Evolutionary conservation across 257 asterid species (phyloP), one percentile per base, ranked within the genome.

Genomic region (Haberlea rhodopensis): DNA sequence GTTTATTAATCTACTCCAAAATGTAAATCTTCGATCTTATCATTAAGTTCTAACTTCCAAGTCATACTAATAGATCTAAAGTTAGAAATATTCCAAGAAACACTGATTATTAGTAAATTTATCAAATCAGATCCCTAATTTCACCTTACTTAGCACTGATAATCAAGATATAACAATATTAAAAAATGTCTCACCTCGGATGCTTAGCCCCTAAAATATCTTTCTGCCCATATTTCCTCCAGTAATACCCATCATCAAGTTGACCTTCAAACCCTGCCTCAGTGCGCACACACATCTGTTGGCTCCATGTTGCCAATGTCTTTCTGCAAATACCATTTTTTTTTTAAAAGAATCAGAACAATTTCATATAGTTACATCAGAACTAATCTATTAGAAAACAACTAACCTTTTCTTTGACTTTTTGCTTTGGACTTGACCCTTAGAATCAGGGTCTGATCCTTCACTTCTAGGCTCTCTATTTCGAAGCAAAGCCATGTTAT

Each of bases 141-240:
- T 34, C n/a, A 61, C 16, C 43, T 34, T 34, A 10, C 43, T 10
- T 1, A 34, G 43, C 3, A 5, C n/a, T 6, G n/a, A 9, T 16
- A 5, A 57, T 58, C 27, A 23, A 56, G 46, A 52, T 0, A 24
- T 31, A 7, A 20, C 31, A 45, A 21, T 8, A 23, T 8, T 15
- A 20, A 21, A 8, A 16, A 46, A 18, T 19, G 1, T 13, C 70
- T 84, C 54, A 86, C 98, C 98, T 91, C 53, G 95, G 96, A 76
- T 79, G 76, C 69, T 11, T 79, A 40, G 96, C 83, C 61, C 95
- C 95, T 67, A 91, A 73, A 62, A 91, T 88, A 48, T 76, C 88
- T 69, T 91, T 91, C 78, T 91, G 98, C 6, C 98, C 98, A 68
- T 89, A 91, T 76, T 91, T 91, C 60, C 96, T 85, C 98, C 98